Conservation (phyloP, 805 yeast species). For the Zygosaccharomyces lentus region DNA sequence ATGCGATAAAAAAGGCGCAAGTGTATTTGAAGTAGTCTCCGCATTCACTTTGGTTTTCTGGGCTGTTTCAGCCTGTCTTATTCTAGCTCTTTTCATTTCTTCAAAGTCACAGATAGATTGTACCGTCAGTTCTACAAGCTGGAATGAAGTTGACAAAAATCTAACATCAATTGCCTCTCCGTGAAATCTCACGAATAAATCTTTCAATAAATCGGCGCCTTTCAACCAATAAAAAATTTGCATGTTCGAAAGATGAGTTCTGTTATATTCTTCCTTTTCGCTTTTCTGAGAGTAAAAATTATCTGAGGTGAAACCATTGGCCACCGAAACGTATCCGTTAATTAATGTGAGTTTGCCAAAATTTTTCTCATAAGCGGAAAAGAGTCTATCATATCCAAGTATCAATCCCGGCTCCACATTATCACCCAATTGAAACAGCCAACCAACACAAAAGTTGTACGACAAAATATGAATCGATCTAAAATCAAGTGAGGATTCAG, state of each 20-base stretch:
- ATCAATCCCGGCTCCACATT: conserved; percentile 63
- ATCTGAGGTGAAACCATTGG: conserved; percentile 53
- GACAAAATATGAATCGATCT: conserved; percentile 56
- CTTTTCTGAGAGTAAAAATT: conserved; percentile 46
- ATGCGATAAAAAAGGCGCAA: conserved; percentile 24
- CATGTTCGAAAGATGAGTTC: conserved; percentile 67
- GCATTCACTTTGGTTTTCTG: conserved; percentile 4
- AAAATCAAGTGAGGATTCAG: conserved; percentile 28
- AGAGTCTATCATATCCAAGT: conserved; percentile 70
- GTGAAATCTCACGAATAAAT: conserved; percentile 47
- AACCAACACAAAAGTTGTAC: conserved; percentile 68
- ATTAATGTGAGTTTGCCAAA: conserved; percentile 65
- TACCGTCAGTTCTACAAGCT: conserved; percentile 49
- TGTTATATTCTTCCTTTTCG: conserved; percentile 47
- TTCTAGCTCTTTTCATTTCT: conserved; percentile 22
- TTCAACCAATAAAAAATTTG: conserved; percentile 43
- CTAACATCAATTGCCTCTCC: conserved; percentile 72
- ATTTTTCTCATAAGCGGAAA: conserved; percentile 55
- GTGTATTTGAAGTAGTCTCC: conserved; percentile 9
- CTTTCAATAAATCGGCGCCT: conserved; percentile 35
- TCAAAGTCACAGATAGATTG: conserved; percentile 46
- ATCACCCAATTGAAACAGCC: conserved; percentile 55
- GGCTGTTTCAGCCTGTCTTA: conserved; percentile 10
- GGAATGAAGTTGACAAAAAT: conserved; percentile 52
- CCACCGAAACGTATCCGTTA: conserved; percentile 68